These are phyloP conservation scores for Aspergillus glaucus DNA, from an alignment of 2,329 filamentous ascomycete species.

Conservation along the genomic window DNA sequence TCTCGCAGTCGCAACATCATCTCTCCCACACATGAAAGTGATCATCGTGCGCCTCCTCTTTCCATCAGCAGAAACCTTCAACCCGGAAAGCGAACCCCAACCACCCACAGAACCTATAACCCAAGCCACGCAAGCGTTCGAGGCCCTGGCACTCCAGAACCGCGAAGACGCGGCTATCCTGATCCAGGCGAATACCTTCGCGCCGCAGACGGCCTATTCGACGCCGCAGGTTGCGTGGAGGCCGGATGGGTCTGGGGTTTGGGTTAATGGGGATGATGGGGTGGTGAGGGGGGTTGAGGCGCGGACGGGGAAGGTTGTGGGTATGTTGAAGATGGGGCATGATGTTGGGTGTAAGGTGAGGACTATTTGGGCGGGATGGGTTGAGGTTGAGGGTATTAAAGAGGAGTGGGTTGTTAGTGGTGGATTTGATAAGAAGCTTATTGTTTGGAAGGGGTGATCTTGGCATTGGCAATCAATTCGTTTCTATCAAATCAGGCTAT, in stretches of 20 bases:
- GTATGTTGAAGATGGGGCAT: constrained; percentile 46
- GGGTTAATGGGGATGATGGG: constrained; percentile 61
- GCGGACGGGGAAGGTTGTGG: constrained; percentile 51
- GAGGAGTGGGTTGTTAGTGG: constrained; percentile 56
- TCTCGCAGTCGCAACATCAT: constrained; percentile 55
- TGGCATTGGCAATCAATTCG: background rate
- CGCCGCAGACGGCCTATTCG: constrained; percentile 59
- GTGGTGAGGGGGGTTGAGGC: constrained; percentile 55
- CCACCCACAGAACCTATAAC: constrained; percentile 25
- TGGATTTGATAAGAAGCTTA: constrained; percentile 57
- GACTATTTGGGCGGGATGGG: constrained; percentile 50
- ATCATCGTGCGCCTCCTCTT: constrained; percentile 54
- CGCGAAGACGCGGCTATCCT: constrained; percentile 55
- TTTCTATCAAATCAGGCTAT: background rate
- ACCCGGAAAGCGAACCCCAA: constrained; percentile 8
- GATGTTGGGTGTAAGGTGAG: constrained; percentile 53
- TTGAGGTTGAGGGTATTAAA: constrained; percentile 22
- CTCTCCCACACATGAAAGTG: constrained; percentile 57
- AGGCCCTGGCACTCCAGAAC: constrained; percentile 47
- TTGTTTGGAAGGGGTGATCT: constrained; percentile 46
- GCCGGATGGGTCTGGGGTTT: constrained; percentile 55
- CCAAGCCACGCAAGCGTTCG: constrained; percentile 48
- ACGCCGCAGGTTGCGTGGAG: constrained; percentile 58
- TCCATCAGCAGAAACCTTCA: constrained; percentile 27
- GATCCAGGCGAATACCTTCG: constrained; percentile 53